phyloP scores from a whole-genome alignment of 2,329 filamentous ascomycete species.

The Cadophora sp. region DNA sequence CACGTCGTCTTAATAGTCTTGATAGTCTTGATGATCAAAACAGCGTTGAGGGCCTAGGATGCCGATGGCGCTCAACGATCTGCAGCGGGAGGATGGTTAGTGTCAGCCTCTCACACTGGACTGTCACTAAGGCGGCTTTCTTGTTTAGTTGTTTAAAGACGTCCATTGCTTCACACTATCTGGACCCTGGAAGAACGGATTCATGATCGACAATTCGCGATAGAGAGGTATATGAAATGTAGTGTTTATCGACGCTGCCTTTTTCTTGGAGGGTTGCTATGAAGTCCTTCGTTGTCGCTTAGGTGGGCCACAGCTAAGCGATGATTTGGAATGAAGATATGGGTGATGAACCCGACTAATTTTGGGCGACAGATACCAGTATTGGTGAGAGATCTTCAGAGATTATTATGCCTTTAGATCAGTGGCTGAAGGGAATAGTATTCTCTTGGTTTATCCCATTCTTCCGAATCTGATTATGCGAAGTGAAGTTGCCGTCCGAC shows the following conservation, averaged over 20 bases:
- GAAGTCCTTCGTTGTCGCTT: not conserved
- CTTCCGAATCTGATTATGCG: not conserved
- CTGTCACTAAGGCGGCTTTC: not conserved
- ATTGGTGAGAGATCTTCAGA: not conserved
- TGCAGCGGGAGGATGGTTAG: not conserved
- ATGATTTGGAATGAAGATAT: not conserved
- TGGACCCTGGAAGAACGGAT: not conserved
- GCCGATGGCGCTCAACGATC: constrained; percentile 7
- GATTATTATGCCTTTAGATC: not conserved
- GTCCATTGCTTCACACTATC: not conserved
- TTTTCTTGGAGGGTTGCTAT: not conserved
- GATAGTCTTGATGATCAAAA: not conserved
- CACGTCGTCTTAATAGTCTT: too few species aligned
- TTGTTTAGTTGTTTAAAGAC: not conserved
- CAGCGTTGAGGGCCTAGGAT: not conserved
- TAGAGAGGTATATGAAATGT: not conserved
- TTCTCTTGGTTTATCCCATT: not conserved
- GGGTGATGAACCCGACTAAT: not conserved
- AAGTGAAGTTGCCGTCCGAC: constrained; percentile 1
- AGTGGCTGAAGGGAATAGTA: not conserved
- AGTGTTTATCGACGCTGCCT: not conserved
- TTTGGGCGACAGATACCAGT: not conserved
- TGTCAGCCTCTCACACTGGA: not conserved
- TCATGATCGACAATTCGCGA: constrained; percentile 1
- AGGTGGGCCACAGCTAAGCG: not conserved